These are phyloP conservation scores for Solanum lignicaule DNA, from an alignment of 257 asterid genomes.

Conservation along the genomic window DNA sequence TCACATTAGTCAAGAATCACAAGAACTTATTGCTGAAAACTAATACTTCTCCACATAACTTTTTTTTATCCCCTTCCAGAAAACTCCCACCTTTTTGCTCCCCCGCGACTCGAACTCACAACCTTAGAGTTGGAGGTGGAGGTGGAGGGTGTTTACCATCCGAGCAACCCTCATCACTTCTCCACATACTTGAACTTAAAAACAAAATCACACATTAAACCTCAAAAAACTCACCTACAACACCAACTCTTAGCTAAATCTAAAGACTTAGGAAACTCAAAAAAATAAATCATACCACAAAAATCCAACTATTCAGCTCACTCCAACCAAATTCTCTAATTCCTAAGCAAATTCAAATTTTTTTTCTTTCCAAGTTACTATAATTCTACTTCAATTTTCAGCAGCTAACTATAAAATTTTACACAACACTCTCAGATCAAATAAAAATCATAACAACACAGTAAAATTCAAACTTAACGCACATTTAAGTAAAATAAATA, in stretches of 20 bases:
- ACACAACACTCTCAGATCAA: neutral
- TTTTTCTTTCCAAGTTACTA: no score
- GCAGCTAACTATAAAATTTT: neutral
- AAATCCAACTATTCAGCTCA: neutral
- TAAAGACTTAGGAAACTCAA: neutral
- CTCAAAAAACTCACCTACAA: neutral
- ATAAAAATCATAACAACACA: slow-evolving; percentile 7
- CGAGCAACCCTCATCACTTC: neutral
- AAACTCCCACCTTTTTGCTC: neutral
- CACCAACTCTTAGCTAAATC: neutral
- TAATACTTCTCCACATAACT: neutral
- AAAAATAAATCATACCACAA: neutral
- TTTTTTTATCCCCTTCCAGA: neutral
- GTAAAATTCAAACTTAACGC: slow-evolving; percentile 16
- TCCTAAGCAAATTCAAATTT: neutral
- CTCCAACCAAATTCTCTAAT: neutral
- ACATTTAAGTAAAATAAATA: neutral
- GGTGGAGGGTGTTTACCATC: neutral
- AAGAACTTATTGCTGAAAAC: neutral
- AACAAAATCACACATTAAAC: neutral
- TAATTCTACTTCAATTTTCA: neutral
- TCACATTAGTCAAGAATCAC: slow-evolving; percentile 49
- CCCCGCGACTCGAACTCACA: neutral
- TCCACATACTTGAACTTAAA: neutral
- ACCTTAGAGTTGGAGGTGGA: neutral